Evolutionary conservation across 2,329 filamentous ascomycete species (phyloP).

Genomic region (Periconia sp.): DNA sequence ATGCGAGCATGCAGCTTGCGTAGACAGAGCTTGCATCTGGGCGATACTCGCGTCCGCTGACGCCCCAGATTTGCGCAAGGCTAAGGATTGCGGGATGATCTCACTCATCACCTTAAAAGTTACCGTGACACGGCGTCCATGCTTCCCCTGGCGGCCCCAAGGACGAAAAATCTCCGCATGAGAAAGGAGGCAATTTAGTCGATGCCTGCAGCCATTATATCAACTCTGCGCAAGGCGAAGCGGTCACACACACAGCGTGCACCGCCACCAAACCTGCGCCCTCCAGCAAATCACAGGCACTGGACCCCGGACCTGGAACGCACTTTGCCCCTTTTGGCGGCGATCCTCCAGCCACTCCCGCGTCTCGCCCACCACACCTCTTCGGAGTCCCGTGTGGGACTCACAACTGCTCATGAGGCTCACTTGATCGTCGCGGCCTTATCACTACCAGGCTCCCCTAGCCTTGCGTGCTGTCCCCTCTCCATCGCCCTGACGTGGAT

Average conservation of each 20-base stretch:
- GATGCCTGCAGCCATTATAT: not conserved
- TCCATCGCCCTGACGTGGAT: constrained; percentile 9
- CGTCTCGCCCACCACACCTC: constrained; percentile 15
- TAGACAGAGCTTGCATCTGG: not conserved
- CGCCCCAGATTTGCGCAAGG: constrained; percentile 3
- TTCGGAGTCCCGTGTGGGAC: no score
- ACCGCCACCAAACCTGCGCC: constrained; percentile 4
- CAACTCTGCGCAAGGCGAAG: constrained; percentile 19
- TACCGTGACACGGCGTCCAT: constrained; percentile 7
- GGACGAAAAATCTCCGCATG: constrained; percentile 3
- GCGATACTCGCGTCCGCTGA: no score
- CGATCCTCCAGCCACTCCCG: constrained; percentile 36
- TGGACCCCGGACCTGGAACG: constrained; percentile 3
- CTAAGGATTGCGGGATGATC: constrained; percentile 28
- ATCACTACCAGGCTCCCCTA: constrained; percentile 25
- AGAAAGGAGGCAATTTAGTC: not conserved
- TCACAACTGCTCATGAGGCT: constrained; percentile 32
- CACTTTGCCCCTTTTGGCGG: constrained; percentile 16
- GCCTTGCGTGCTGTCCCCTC: constrained; percentile 17
- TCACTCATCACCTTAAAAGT: constrained; percentile 28
- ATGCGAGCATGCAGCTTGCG: not conserved
- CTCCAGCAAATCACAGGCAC: constrained; percentile 20
- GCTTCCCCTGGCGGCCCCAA: constrained; percentile 11
- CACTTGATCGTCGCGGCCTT: constrained; percentile 20
- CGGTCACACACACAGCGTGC: constrained; percentile 10